Evolutionary conservation across 2,329 filamentous ascomycete species (phyloP), one percentile per base, ranked within the genome.

Genomic region (Alternaria hordeiaustralica): DNA sequence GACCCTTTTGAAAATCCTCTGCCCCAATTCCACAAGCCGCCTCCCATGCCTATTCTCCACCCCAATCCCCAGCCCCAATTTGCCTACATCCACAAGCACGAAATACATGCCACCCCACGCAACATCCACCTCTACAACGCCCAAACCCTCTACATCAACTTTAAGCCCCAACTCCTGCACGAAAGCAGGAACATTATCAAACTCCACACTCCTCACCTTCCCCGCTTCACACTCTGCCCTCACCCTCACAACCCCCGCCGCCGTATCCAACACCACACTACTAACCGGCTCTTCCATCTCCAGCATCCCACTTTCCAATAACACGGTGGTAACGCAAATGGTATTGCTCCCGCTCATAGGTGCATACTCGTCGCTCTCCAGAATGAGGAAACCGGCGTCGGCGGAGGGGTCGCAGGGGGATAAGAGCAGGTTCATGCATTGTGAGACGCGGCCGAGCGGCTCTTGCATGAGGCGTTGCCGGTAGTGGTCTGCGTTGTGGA

Each of bases 81-180:
- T 76, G 2, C 70, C 71, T 0, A 77, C 80, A 55, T 84, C 80
- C 0, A 84, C 81, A 9, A 85, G 53, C 3, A 73, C 80, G 58
- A 82, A 85, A 64, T 79, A 78, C 83, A 83, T 84, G 1, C 83
- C 83, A 7, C 83, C 83, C 73, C 80, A 85, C 13, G 81, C 83
- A 51, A 85, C 75, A 57, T 85, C 83, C 28, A 51, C 49, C 20
- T 51, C 28, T 0, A 51, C 28, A 2, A n/a, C 49, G 3, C 12
- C 18, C 9, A 53, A 12, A 4, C 49, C 49, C 7, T 30, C 28
- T 2, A 53, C 49, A 23, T 28, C 33, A 3, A 84, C 80, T 0
- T 55, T 64, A 3, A 84, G 64, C 65, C 83, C 82, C 2, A 85
- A 71, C 6, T 69, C 74, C 41, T 75, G 78, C 5, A 82, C 82